Base-by-base conservation (phyloP, 2,329 filamentous ascomycete genomes). In the Akanthomyces muscarius region DNA sequence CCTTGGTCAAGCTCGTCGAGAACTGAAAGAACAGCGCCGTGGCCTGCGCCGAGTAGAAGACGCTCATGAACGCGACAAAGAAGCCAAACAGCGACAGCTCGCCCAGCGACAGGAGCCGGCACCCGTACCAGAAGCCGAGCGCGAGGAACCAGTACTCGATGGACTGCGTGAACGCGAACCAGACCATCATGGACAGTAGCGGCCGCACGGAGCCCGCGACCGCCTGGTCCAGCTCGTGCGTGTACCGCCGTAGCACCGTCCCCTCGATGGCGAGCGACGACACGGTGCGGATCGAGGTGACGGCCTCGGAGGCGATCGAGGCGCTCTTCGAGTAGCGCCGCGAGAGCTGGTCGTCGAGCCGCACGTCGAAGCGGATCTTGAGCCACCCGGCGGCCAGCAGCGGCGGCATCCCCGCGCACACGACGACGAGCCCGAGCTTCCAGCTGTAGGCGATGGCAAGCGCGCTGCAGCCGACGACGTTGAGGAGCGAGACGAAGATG, bases 11-110 rank as follows among this genome's bases (percentile, higher is more conserved):
- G 64, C 75, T 83, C 5, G 79, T 82, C 0, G 81, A 80, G 68
- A 82, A 81, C 52, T 78, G 71, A 67, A 80, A 80, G 10, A 81
- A 69, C 54, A 76, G 72, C 0, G 73, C 69, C 0, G 76, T 72
- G 2, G 75, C 75, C 71, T 81, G 77, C 0, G 75, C 78, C 0
- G 75, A 76, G 65, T 77, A 82, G 44, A 83, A 77, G 6, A 84
- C 76, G 3, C 76, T 78, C 71, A 83, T 77, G 65, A 84, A 84
- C 10, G 81, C 76, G 21, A 84, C 76, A 62, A 83, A 73, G 65
- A 78, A 78, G 62, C 76, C 71, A 63, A 85, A 84, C 71, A 85
- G 84, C 2, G 79, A 82, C 64, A 84, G 75, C 63, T 80, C 83
- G 2, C 71, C 71, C 73, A 69, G 67, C 0, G 73, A 76, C 1